Evolutionary conservation across 192 early-diverging fungal genomes (phyloP).

Genomic region (Pilobolus umbonatus): DNA sequence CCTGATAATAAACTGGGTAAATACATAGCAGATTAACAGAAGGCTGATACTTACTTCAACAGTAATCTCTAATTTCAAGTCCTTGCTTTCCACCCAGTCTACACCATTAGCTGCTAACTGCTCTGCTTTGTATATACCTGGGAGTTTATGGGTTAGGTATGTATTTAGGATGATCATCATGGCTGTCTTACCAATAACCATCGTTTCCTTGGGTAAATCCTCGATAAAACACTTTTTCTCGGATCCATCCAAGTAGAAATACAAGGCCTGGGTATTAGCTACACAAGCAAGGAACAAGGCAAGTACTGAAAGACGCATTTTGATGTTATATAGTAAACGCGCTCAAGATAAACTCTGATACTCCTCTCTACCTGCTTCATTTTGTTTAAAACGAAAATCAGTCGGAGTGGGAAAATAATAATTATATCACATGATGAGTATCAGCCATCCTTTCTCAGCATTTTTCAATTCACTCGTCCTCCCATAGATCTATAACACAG

Average conservation of each 20-base stretch:
- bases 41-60: conserved; percentile 53
- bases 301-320: not conserved
- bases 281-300: not conserved
- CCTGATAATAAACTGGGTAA: conserved; percentile 27
- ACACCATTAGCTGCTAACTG: conserved; percentile 65
- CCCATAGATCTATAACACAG: too few relatives aligned
- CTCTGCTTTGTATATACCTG: conserved; percentile 74
- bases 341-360: too few relatives aligned
- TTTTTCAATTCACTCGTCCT: too few relatives aligned
- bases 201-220: conserved; percentile 86
- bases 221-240: conserved; percentile 93
- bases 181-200: conserved; percentile 68
- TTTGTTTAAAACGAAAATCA: too few relatives aligned
- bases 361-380: too few relatives aligned
- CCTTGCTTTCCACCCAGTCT: conserved; percentile 57
- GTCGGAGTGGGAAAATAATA: too few relatives aligned
- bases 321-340: too few relatives aligned
- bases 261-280: conserved; percentile 49
- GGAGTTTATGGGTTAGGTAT: not conserved
- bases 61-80: conserved; percentile 61
- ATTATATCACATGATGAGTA: too few relatives aligned
- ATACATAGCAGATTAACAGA: not conserved
- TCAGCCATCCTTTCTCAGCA: too few relatives aligned
- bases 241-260: conserved; percentile 88
- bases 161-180: not conserved